These are phyloP conservation scores for Tothia fuscella DNA, from an alignment of 2,329 filamentous ascomycete genomes.

Conservation along the genomic window DNA sequence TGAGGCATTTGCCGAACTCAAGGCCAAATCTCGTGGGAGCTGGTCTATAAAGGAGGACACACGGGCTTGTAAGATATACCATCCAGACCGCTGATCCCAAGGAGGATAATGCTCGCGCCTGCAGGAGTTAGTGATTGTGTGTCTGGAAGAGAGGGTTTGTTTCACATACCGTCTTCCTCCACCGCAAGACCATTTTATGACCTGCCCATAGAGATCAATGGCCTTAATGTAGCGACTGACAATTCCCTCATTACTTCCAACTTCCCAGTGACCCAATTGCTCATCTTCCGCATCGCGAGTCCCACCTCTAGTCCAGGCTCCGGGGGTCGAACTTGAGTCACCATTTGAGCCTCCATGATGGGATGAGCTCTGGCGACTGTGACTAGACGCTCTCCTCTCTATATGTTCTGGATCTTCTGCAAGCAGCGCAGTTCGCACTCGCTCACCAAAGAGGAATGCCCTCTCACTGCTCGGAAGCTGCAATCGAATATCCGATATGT, in stretches of 20 bases:
- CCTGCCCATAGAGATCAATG: slow-evolving; percentile 43
- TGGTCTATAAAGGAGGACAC: slow-evolving; percentile 42
- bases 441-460: slow-evolving; percentile 50
- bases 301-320: too few species aligned
- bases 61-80: slow-evolving; percentile 39
- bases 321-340: neutral
- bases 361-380: neutral
- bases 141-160: too few species aligned
- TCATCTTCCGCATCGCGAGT: slow-evolving; percentile 21
- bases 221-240: slow-evolving; percentile 41
- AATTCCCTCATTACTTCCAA: slow-evolving; percentile 36
- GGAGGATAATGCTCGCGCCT: slow-evolving; percentile 43
- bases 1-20: slow-evolving; percentile 50
- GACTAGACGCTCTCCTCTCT: slow-evolving; percentile 9
- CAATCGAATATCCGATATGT: slow-evolving; percentile 47
- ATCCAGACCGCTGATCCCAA: slow-evolving; percentile 46
- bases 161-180: slow-evolving; percentile 38
- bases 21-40: slow-evolving; percentile 45
- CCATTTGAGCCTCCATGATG: slow-evolving; percentile 4
- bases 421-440: slow-evolving; percentile 41
- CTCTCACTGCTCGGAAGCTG: slow-evolving; percentile 57
- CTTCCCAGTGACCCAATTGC: slow-evolving; percentile 39
- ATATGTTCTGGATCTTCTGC: slow-evolving; percentile 30
- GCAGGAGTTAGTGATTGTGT: neutral
- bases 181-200: slow-evolving; percentile 46